Conservation (phyloP, 805 yeast genomes). For the Wickerhamiella parazyma region DNA sequence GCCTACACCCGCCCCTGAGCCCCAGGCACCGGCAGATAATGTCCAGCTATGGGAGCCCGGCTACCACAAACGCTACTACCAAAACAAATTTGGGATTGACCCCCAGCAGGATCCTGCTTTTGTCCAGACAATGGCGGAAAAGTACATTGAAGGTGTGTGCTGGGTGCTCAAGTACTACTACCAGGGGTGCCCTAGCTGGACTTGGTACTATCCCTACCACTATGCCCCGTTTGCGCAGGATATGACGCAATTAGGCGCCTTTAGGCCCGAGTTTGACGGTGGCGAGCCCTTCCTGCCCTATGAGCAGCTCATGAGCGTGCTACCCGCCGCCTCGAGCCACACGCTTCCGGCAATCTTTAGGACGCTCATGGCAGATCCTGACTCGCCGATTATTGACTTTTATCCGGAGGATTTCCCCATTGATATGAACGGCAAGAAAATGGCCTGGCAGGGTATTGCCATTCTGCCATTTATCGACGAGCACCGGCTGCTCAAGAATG, state of each 20-base stretch:
- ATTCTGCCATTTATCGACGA: conserved; percentile 85
- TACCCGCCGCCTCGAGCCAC: conserved; percentile 80
- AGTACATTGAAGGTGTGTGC: conserved; percentile 88
- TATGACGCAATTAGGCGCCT: conserved; percentile 38
- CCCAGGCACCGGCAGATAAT: conserved; percentile 35
- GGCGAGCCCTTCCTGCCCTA: conserved; percentile 82
- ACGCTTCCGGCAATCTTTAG: conserved; percentile 70
- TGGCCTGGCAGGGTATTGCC: conserved; percentile 97
- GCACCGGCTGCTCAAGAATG: conserved; percentile 52
- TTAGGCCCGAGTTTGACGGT: conserved; percentile 50
- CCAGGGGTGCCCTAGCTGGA: conserved; percentile 98
- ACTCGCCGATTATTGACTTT: conserved; percentile 80
- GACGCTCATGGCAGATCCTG: conserved; percentile 74
- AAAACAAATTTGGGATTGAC: conserved; percentile 50
- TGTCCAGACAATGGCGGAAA: conserved; percentile 46
- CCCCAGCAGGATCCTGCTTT: conserved; percentile 37
- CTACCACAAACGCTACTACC: conserved; percentile 68
- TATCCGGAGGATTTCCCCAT: conserved; percentile 81
- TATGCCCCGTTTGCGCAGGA: conserved; percentile 97
- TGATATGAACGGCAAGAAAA: conserved; percentile 90
- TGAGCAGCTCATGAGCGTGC: conserved; percentile 93
- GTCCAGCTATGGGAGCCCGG: conserved; percentile 80
- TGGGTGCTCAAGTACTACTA: conserved; percentile 91
- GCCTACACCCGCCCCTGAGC: conserved; percentile 23
- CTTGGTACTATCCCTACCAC: conserved; percentile 93